phyloP scores from a whole-genome alignment of 2,329 filamentous ascomycete genomes.

The Verruconis gallopava region DNA sequence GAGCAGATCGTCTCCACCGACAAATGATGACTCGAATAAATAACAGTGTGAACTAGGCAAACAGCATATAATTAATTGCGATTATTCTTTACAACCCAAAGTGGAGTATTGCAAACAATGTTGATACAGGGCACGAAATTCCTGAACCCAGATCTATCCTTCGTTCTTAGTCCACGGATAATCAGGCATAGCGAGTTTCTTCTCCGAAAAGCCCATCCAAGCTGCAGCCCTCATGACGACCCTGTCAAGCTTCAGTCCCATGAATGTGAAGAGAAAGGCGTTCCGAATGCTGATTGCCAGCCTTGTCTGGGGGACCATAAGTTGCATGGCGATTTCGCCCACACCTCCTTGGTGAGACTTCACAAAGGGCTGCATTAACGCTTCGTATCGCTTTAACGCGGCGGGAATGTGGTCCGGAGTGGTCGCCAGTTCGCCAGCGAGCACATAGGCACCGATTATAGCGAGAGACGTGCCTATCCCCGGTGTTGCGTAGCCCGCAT shows the following conservation, averaged over 20 bases:
- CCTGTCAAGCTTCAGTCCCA: not conserved
- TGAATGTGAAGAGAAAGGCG: not conserved
- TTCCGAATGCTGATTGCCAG: slow-evolving; percentile 4
- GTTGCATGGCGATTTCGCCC: not conserved
- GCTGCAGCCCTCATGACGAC: not conserved
- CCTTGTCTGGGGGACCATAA: slow-evolving; percentile 3
- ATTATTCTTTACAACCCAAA: no score
- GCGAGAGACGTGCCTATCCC: slow-evolving; percentile 12
- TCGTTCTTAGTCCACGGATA: not conserved
- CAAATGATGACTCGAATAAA: no score
- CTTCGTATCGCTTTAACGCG: slow-evolving; percentile 6
- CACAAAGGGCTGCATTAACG: slow-evolving; percentile 4
- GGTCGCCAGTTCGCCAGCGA: slow-evolving; percentile 7
- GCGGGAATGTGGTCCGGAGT: not conserved
- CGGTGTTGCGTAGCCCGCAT: slow-evolving; percentile 26
- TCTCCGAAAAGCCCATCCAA: not conserved
- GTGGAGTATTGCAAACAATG: no score
- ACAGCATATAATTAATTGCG: no score
- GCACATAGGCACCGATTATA: slow-evolving; percentile 6
- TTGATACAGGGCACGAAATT: no score
- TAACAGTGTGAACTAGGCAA: no score
- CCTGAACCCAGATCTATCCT: no score
- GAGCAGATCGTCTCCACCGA: no score
- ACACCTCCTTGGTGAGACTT: slow-evolving; percentile 4
- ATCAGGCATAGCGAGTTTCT: slow-evolving; percentile 1